Percentiles rank a stretch among this genome's conserved stretches.
phyloP scores from a whole-genome alignment of 768 basidiomycete genomes.

The Lactarius trivialis region DNA sequence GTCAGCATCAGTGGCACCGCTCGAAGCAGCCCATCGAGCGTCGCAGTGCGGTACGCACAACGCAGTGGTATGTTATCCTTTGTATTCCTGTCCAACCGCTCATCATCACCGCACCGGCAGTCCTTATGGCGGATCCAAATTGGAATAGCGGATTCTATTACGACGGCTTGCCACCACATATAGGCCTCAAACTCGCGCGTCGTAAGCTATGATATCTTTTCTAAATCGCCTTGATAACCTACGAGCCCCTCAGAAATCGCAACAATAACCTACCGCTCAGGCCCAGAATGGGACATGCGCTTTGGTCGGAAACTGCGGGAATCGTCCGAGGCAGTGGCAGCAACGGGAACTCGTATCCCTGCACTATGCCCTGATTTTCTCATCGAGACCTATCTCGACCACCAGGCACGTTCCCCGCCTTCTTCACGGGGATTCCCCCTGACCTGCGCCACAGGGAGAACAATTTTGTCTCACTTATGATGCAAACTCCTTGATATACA shows the following conservation, averaged over 20 bases:
- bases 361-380: conserved; percentile 94
- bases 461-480: conserved; percentile 98
- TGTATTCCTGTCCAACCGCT: conserved; percentile 9
- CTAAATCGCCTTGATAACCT: neutral
- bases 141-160: conserved; percentile 99
- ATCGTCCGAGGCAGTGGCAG: conserved; percentile 26
- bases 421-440: neutral
- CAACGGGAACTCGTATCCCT: conserved; percentile 43
- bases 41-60: conserved; percentile 96
- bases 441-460: conserved; percentile 56
- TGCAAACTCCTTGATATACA: conserved; percentile 97
- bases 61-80: conserved; percentile 66
- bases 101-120: conserved; percentile 35
- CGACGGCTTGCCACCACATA: conserved; percentile 89
- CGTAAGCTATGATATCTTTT: conserved; percentile 45
- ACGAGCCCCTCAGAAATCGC: conserved; percentile 69
- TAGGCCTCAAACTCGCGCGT: conserved; percentile 96
- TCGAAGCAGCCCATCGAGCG: conserved; percentile 81
- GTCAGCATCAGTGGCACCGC: conserved; percentile 95
- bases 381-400: conserved; percentile 98
- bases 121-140: conserved; percentile 98
- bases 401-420: conserved; percentile 46
- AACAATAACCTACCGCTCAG: conserved; percentile 97
- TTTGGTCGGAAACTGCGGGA: conserved; percentile 74
- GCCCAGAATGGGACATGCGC: conserved; percentile 98